Evolutionary conservation across 1,284 basidiomycete genomes (phyloP).

Genomic region (Cryptococcus sp.): DNA sequence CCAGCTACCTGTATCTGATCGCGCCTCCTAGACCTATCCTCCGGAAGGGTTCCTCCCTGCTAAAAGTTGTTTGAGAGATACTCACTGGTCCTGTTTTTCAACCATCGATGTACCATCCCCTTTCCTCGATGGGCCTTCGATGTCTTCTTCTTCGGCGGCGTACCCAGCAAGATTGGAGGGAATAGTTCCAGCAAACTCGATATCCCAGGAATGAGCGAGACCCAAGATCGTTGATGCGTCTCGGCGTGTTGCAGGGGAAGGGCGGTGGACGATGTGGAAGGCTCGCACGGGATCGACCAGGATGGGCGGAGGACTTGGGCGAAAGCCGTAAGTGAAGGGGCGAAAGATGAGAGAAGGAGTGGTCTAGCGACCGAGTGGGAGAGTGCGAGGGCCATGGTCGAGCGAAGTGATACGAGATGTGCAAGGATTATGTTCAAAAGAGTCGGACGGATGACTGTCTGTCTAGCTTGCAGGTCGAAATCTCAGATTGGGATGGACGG

Average conservation of each 20-base stretch:
- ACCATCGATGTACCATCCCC: constrained; percentile 87
- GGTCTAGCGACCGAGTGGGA: background rate
- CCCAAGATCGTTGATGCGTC: background rate
- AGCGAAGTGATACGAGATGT: background rate
- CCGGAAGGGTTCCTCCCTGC: too few relatives aligned
- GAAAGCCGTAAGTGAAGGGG: constrained; percentile 3
- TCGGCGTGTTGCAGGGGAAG: constrained; percentile 1
- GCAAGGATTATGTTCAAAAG: background rate
- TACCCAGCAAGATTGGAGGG: constrained; percentile 81
- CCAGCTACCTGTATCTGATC: too few relatives aligned
- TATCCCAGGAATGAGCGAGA: constrained; percentile 20
- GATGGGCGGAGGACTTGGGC: constrained; percentile 17
- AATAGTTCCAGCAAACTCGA: constrained; percentile 70
- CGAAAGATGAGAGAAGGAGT: background rate
- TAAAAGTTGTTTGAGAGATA: too few relatives aligned
- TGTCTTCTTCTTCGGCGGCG: constrained; percentile 92
- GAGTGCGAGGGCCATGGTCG: constrained; percentile 19
- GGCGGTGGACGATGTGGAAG: constrained; percentile 17
- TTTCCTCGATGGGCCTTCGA: constrained; percentile 94
- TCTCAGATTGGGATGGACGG: background rate
- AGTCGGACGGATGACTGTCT: background rate
- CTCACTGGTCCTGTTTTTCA: constrained; percentile 89
- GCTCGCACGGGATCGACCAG: constrained; percentile 26
- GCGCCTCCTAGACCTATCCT: too few relatives aligned
- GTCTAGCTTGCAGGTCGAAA: background rate